Conservation (phyloP, 371 early-diverging fungal species). For the Apophysomyces elegans region DNA sequence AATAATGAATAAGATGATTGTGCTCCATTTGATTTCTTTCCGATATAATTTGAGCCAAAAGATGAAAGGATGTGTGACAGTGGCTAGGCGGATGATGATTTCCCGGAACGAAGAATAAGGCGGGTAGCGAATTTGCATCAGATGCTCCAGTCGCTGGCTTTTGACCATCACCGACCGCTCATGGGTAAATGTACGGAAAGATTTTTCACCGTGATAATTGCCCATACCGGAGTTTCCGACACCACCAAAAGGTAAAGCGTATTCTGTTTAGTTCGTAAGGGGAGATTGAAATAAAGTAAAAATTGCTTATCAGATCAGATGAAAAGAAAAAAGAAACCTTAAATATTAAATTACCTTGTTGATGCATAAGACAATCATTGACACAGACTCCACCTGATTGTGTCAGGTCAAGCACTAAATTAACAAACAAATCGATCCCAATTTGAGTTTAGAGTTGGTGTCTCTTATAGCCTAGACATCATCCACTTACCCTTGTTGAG, state of each 20-base stretch:
- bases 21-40: conserved; percentile 17
- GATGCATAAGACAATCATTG: conserved; percentile 84
- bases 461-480: not conserved
- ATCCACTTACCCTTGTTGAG: conserved; percentile 29
- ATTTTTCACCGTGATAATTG: conserved; percentile 79
- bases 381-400: conserved; percentile 78
- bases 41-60: conserved; percentile 29
- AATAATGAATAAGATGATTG: not conserved
- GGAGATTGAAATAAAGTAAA: not conserved
- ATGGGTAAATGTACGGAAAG: conserved; percentile 81
- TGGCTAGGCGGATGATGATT: conserved; percentile 34
- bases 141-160: conserved; percentile 43
- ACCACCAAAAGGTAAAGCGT: conserved; percentile 92
- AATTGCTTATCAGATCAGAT: not conserved
- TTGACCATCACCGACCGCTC: conserved; percentile 62
- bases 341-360: conserved; percentile 40
- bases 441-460: too few species aligned
- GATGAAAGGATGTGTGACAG: conserved; percentile 42
- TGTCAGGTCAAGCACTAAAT: conserved; percentile 57
- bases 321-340: not conserved
- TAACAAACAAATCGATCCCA: not conserved
- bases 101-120: conserved; percentile 57
- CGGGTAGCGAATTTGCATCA: conserved; percentile 60
- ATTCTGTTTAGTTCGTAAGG: conserved; percentile 32
- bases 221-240: conserved; percentile 90